Base-by-base conservation (phyloP, 179 eudicot genomes). In the Sideroxylon spinosum region DNA sequence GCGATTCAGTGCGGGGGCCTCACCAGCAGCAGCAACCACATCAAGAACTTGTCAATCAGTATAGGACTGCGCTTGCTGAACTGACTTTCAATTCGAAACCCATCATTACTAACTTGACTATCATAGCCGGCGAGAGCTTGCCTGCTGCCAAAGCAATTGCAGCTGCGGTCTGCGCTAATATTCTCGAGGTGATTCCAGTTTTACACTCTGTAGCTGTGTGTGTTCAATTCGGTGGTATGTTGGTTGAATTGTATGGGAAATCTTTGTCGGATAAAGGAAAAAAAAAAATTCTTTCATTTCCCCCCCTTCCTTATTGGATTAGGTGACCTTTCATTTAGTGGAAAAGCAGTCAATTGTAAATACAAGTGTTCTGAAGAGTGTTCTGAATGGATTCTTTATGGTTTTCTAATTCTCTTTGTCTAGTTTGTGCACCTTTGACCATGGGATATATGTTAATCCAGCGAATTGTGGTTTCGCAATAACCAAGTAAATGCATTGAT, bases 41-140 rank as follows among this genome's bases (percentile, higher is more conserved):
- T 63, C 92, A 89, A 79, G 98, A 96, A 88, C 88, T 96, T 72
- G 88, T 94, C 28, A 84, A 44, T 80, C 98, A 89, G 91, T 96
- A 96, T 72, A 92, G 86, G 87, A 86, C 89, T 14, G 99, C 99
- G 0, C 81, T 96, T 5, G 87, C 95, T 25, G 99, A 96, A 86
- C 86, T 96, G 67, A 96, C 95, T 13, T 89, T 94, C 79, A 94
- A 96, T 84, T 96, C 99, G 5, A 96, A 96, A 85, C 98, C 99
- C 0, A 96, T 96, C 59, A 96, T 96, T 72, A 96, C 98, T 6
- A 96, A 94, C 76, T 83, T 96, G 84, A 91, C 99, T 6, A 96
- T 96, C 22, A 96, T 96, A 19, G 99, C 99, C 0, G 99, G 98
- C 0, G 99, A 96, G 86, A 91, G 86, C 83, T 68, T 85, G 83